These are phyloP conservation scores for Psilocybe mexicana DNA, from an alignment of 1,284 basidiomycete species.

Conservation along the genomic window DNA sequence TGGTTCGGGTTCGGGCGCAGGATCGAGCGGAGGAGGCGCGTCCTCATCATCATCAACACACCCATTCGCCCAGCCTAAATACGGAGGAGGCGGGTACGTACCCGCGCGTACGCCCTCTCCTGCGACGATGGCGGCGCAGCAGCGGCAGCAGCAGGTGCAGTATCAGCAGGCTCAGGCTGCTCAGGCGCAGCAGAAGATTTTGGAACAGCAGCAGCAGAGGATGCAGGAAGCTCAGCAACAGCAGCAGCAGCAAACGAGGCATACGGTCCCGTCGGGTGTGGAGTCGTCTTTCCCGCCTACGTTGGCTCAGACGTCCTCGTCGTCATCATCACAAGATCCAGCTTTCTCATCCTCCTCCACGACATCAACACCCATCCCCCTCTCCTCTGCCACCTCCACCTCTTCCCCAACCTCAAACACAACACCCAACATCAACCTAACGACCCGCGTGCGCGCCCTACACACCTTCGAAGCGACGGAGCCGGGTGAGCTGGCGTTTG, in stretches of 20 bases:
- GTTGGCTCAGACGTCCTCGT: background rate
- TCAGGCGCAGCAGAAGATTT: constrained; percentile 15
- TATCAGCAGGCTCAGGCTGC: constrained; percentile 19
- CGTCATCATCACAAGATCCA: too few relatives aligned
- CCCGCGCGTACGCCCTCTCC: constrained; percentile 46
- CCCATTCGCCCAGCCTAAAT: constrained; percentile 30
- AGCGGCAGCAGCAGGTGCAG: constrained; percentile 24
- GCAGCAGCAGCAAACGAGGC: too few relatives aligned
- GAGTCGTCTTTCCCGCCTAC: background rate
- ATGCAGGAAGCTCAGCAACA: constrained; percentile 1
- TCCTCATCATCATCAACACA: constrained; percentile 11
- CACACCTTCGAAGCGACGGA: constrained; percentile 91
- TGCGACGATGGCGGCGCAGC: constrained; percentile 19
- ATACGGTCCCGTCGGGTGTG: too few relatives aligned
- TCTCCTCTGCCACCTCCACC: constrained; percentile 18
- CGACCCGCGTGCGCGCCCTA: constrained; percentile 84
- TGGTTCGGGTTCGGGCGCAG: background rate
- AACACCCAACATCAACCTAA: constrained; percentile 42
- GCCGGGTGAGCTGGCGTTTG: constrained; percentile 90
- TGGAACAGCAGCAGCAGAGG: constrained; percentile 7
- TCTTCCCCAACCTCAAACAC: constrained; percentile 18
- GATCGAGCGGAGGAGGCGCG: background rate
- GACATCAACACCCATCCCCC: constrained; percentile 8
- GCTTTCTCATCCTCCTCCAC: constrained; percentile 4
- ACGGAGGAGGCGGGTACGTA: constrained; percentile 49